Conservation (phyloP, 768 basidiomycete species). For the Lactifluus echinatus region DNA sequence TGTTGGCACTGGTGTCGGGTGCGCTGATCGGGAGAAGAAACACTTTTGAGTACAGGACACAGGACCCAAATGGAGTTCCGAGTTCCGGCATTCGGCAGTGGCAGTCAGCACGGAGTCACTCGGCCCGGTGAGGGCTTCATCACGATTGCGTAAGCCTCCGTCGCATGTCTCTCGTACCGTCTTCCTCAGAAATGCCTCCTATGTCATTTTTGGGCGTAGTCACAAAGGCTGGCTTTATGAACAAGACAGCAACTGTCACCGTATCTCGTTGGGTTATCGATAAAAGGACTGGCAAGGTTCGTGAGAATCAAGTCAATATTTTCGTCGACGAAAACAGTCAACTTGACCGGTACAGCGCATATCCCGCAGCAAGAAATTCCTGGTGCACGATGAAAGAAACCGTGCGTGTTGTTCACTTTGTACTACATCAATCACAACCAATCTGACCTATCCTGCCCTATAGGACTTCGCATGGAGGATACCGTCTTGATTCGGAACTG, state of each 20-base stretch:
- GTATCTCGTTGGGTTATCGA: slow-evolving; percentile 70
- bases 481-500: slow-evolving; percentile 73
- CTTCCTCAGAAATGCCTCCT: slow-evolving; percentile 50
- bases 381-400: slow-evolving; percentile 67
- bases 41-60: not conserved
- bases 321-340: not conserved
- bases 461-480: slow-evolving; percentile 62
- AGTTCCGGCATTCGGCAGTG: not conserved
- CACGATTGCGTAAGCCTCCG: not conserved
- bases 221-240: slow-evolving; percentile 75
- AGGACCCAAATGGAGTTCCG: not conserved
- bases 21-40: slow-evolving; percentile 12
- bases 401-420: slow-evolving; percentile 37
- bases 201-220: slow-evolving; percentile 69
- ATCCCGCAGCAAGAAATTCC: slow-evolving; percentile 67
- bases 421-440: slow-evolving; percentile 2
- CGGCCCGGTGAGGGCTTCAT: not conserved
- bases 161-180: not conserved
- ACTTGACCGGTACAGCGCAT: slow-evolving; percentile 41
- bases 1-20: not conserved
- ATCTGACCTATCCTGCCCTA: not conserved
- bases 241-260: slow-evolving; percentile 77
- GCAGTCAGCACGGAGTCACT: too few relatives aligned
- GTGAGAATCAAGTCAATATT: slow-evolving; percentile 14
- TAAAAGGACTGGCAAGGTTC: slow-evolving; percentile 67